phyloP scores from a whole-genome alignment of 1,284 basidiomycete genomes.

The Heterobasidion occidentale region DNA sequence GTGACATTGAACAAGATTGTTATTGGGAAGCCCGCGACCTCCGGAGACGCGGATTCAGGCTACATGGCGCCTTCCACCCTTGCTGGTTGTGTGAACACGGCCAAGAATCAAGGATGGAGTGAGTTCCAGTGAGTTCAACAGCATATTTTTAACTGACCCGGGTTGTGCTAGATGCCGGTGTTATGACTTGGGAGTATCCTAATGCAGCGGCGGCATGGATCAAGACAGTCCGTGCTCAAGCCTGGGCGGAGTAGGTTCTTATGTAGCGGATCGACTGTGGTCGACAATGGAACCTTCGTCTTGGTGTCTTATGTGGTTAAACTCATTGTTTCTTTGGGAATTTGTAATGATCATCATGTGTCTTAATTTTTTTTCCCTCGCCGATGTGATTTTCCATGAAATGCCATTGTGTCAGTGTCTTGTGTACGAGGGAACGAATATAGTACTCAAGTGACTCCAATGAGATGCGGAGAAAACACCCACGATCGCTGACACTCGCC shows the following conservation, averaged over 20 bases:
- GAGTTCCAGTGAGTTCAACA: constrained; percentile 15
- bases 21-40: constrained; percentile 55
- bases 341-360: too few species aligned
- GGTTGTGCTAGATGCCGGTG: constrained; percentile 36
- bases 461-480: too few species aligned
- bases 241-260: constrained; percentile 28
- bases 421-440: too few species aligned
- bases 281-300: too few species aligned
- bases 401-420: too few species aligned
- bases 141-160: neutral
- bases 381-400: too few species aligned
- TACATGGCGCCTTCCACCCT: constrained; percentile 45
- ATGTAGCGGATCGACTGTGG: too few species aligned
- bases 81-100: constrained; percentile 45
- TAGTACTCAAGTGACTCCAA: too few species aligned
- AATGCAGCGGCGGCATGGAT: constrained; percentile 44
- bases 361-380: too few species aligned
- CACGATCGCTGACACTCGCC: too few species aligned
- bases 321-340: too few species aligned
- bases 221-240: constrained; percentile 29
- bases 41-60: constrained; percentile 48
- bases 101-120: constrained; percentile 52
- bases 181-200: constrained; percentile 42
- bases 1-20: constrained; percentile 42
- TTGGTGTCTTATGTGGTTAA: too few species aligned